Evolutionary conservation across 2,329 filamentous ascomycete species (phyloP).

Genomic region (Coniochaeta pulveracea): DNA sequence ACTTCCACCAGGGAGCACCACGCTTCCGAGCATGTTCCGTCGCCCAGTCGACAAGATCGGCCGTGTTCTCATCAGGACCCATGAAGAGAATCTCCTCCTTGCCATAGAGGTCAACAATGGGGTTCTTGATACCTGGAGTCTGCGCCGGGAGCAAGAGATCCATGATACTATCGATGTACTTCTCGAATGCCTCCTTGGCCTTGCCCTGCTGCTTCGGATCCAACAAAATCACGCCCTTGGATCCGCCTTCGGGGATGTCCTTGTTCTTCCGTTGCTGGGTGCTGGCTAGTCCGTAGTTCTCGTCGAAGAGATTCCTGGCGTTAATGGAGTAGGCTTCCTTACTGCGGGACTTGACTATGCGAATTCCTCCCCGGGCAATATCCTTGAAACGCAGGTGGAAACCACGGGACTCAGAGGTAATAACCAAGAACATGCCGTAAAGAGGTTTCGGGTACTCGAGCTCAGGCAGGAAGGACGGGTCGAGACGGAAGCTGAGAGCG

Average conservation of each 20-base stretch:
- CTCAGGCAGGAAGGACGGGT: slow-evolving; percentile 77
- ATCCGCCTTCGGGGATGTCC: slow-evolving; percentile 95
- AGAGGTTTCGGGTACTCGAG: slow-evolving; percentile 89
- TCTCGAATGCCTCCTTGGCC: slow-evolving; percentile 86
- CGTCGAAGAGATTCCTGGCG: slow-evolving; percentile 89
- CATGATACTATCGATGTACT: slow-evolving; percentile 98
- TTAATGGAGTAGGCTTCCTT: slow-evolving; percentile 96
- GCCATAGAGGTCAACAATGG: slow-evolving; percentile 88
- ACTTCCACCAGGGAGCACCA: slow-evolving; percentile 98
- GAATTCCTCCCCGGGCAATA: slow-evolving; percentile 91
- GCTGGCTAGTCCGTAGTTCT: slow-evolving; percentile 97
- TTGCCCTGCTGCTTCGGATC: slow-evolving; percentile 93
- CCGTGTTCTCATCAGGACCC: slow-evolving; percentile 98
- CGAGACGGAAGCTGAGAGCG: slow-evolving; percentile 87
- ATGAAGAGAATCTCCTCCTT: slow-evolving; percentile 97
- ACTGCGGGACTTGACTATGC: slow-evolving; percentile 96
- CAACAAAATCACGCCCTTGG: slow-evolving; percentile 93
- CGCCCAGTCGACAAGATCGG: slow-evolving; percentile 96
- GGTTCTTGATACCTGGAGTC: slow-evolving; percentile 97
- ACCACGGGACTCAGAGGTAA: slow-evolving; percentile 90
- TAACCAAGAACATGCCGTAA: slow-evolving; percentile 98
- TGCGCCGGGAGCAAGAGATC: slow-evolving; percentile 82
- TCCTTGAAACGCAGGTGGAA: slow-evolving; percentile 98
- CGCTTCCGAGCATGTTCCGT: slow-evolving; percentile 82
- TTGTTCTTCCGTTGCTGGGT: slow-evolving; percentile 99